Evolutionary conservation across 1,284 basidiomycete genomes (phyloP), one percentile per base, ranked within the genome.

Genomic region (Marasmius oreades): DNA sequence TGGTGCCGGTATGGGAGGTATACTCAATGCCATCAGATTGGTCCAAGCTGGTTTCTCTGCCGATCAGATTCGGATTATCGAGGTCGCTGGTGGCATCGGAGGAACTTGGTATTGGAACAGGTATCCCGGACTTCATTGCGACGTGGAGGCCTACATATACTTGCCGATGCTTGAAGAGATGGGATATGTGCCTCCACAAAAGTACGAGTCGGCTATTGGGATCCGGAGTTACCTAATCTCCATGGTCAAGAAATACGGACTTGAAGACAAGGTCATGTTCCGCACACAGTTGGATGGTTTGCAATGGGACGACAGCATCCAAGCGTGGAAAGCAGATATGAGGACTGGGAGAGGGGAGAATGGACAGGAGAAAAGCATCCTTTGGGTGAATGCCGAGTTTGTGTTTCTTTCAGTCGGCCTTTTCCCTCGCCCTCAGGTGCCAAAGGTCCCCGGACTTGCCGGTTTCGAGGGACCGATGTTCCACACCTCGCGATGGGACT

Each of bases 51-150:
- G 60, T 5, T 59, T 62, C 48, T 52, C 33, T 1, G 34, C 59
- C 3, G 43, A 48, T 1, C 58, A 62, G n/a, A 60, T 63, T 34
- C 52, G 59, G 4, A n/a, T 63, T 7, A 51, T 62, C 14, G 62
- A 63, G 31, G 44, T 33, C 22, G 62, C 55, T 20, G 60, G 60
- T 6, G 63, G 63, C 2, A 61, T 62, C 42, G 63, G 63, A 1
- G 63, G 63, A 3, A 60, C 63, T 8, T 64, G 63, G 63, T 64
- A 62, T 22, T 64, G 61, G 63, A 64, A 64, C 42, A 44, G 62
- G 12, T 63, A 61, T 45, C 61, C 61, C 2, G 61, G 62, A 8
- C 33, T 63, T 20, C 60, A 62, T 57, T 63, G 61, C 55, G 59
- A 63, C 34, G 18, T 50, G 18, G 59, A 51, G 23, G 5, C 28